These are phyloP conservation scores for Geranomyces michiganensis DNA, from an alignment of 192 early-diverging fungal genomes.

Conservation along the genomic window DNA sequence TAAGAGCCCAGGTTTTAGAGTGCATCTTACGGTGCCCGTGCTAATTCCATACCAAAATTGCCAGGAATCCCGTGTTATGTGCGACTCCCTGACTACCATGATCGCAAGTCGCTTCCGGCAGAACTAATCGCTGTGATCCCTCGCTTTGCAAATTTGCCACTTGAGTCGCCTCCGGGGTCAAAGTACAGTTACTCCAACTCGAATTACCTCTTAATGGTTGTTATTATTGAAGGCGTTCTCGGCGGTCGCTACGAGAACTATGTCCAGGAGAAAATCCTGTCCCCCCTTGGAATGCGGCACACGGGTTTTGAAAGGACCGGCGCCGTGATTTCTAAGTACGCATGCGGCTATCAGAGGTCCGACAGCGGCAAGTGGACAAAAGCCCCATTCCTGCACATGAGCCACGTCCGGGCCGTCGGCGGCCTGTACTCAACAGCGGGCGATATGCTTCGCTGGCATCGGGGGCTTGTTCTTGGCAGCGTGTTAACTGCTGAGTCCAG, in stretches of 20 bases:
- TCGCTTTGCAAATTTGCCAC: conserved; percentile 1
- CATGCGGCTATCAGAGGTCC: conserved; percentile 1
- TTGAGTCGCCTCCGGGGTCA: conserved; percentile 2
- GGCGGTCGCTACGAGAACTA: background rate
- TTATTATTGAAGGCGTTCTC: conserved; percentile 15
- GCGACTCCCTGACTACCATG: background rate
- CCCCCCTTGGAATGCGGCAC: conserved; percentile 11
- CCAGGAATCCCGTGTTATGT: conserved; percentile 15
- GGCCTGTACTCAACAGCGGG: conserved; percentile 1
- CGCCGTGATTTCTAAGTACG: background rate
- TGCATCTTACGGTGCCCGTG: too few species aligned
- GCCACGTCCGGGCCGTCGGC: conserved; percentile 3
- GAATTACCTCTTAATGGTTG: conserved; percentile 1
- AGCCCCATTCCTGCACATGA: background rate
- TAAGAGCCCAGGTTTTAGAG: background rate
- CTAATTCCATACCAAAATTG: background rate
- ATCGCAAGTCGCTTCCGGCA: background rate
- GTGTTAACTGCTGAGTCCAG: background rate
- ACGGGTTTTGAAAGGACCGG: background rate
- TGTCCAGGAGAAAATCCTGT: background rate
- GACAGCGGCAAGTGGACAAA: background rate
- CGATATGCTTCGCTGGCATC: background rate
- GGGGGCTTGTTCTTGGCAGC: background rate
- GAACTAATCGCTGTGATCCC: background rate
- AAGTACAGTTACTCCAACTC: conserved; percentile 20